A percentile compares a stretch with the other conserved stretches of the same genome.
phyloP scores from a whole-genome alignment of 2,329 filamentous ascomycete species.

The Claviceps sp. region DNA sequence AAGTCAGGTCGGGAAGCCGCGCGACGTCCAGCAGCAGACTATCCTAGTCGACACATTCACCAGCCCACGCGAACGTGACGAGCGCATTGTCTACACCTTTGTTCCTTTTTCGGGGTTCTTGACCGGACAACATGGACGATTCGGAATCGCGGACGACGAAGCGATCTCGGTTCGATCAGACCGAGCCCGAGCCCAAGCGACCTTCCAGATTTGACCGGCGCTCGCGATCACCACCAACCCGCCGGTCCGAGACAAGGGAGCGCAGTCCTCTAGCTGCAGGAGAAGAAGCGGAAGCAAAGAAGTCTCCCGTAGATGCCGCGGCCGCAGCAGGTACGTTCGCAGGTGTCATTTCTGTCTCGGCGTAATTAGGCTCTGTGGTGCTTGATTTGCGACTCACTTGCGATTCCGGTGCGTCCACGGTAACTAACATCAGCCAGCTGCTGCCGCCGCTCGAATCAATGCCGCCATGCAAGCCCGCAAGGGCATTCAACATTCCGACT shows the following conservation, averaged over 20 bases:
- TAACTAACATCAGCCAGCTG: slow-evolving; percentile 37
- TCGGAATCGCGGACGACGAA: slow-evolving; percentile 59
- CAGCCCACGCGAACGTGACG: background rate
- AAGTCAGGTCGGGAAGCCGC: background rate
- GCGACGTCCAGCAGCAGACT: background rate
- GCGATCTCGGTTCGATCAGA: slow-evolving; percentile 90
- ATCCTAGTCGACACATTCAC: background rate
- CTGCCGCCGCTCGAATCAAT: slow-evolving; percentile 79
- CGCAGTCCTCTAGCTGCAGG: slow-evolving; percentile 57
- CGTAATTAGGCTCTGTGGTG: no score
- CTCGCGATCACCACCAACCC: slow-evolving; percentile 65
- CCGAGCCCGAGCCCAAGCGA: slow-evolving; percentile 64
- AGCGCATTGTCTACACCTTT: background rate
- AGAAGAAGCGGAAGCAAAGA: slow-evolving; percentile 31
- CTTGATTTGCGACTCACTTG: background rate
- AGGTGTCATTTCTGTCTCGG: background rate
- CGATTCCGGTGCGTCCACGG: slow-evolving; percentile 10
- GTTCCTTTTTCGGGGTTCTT: background rate
- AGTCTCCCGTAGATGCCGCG: slow-evolving; percentile 50
- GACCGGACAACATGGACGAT: slow-evolving; percentile 46
- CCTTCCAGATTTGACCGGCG: slow-evolving; percentile 80
- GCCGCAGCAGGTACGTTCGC: slow-evolving; percentile 57
- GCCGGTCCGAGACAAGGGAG: slow-evolving; percentile 59
- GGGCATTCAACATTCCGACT: slow-evolving; percentile 80
- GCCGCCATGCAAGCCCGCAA: slow-evolving; percentile 75